Percentiles rank a stretch among this genome's conserved stretches.
phyloP scores from a whole-genome alignment of 805 yeast genomes.

The Kazachstania kunashirensis region DNA sequence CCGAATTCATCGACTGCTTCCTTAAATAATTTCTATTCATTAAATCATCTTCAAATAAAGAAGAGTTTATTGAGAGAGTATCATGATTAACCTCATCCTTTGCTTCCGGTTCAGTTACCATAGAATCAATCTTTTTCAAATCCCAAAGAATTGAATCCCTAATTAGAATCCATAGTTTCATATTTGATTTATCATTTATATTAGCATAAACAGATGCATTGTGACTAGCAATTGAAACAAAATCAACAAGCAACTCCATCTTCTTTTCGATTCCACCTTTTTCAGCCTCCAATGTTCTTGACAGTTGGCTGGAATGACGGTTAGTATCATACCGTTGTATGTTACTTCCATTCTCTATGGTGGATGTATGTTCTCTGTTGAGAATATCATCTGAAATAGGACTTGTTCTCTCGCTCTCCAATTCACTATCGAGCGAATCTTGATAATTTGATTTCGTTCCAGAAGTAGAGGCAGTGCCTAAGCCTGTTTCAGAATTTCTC shows the following conservation, averaged over 20 bases:
- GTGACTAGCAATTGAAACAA: constrained; percentile 24
- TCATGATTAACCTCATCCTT: not conserved
- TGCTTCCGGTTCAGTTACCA: constrained; percentile 1
- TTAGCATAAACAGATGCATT: constrained; percentile 26
- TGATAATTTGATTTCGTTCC: not conserved
- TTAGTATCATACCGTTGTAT: too few species aligned
- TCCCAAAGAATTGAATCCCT: constrained; percentile 29
- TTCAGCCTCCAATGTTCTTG: too few species aligned
- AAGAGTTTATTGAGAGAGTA: not conserved
- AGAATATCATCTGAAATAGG: too few species aligned
- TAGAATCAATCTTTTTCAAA: constrained; percentile 13
- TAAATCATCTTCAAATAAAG: constrained; percentile 1
- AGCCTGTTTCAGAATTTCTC: not conserved
- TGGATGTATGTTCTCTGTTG: too few species aligned
- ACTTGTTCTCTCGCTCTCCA: too few species aligned
- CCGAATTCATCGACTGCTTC: constrained; percentile 10
- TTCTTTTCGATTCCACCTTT: constrained; percentile 11
- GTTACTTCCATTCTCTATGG: too few species aligned
- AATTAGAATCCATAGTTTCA: constrained; percentile 27
- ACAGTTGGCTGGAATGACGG: too few species aligned
- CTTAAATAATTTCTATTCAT: not conserved
- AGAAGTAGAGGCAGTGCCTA: not conserved
- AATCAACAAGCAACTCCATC: constrained; percentile 19
- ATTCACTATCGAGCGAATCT: constrained; percentile 1
- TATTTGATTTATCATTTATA: constrained; percentile 25